Evolutionary conservation across 2,329 filamentous ascomycete species (phyloP).

Genomic region (Aschersonia sp.): DNA sequence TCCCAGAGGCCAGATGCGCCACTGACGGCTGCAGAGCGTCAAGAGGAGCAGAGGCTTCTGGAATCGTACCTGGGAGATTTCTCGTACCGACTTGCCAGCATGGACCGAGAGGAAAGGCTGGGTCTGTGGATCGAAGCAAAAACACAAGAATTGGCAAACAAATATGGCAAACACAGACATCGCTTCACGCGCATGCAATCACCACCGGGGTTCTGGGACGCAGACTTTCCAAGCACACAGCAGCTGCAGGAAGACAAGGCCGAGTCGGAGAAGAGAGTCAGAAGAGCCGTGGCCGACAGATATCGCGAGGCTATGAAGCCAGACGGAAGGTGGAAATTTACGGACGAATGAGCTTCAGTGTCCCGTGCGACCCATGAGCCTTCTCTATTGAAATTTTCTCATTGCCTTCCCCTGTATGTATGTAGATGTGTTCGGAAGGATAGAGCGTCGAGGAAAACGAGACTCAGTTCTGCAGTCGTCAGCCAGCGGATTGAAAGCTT

Average conservation of each 20-base stretch:
- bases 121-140: conserved; percentile 63
- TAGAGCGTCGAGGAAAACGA: no score
- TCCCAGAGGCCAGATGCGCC: conserved; percentile 28
- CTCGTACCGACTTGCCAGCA: conserved; percentile 41
- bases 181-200: conserved; percentile 55
- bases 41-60: conserved; percentile 34
- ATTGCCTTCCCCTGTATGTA: no score
- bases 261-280: conserved; percentile 49
- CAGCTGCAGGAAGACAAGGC: conserved; percentile 52
- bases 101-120: conserved; percentile 46
- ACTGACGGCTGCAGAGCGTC: conserved; percentile 17
- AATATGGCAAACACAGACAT: conserved; percentile 64
- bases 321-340: conserved; percentile 65
- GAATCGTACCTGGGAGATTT: conserved; percentile 43
- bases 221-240: conserved; percentile 82
- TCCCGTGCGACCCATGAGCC: not conserved
- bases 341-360: conserved; percentile 46
- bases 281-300: conserved; percentile 52
- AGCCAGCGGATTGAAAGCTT: no score
- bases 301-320: conserved; percentile 69
- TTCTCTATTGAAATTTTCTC: not conserved
- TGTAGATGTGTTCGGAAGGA: no score
- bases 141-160: conserved; percentile 57
- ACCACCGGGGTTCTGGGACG: conserved; percentile 81
- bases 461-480: no score